Evolutionary conservation across 768 basidiomycete species (phyloP).

Genomic region (Infundibulicybe gibba): DNA sequence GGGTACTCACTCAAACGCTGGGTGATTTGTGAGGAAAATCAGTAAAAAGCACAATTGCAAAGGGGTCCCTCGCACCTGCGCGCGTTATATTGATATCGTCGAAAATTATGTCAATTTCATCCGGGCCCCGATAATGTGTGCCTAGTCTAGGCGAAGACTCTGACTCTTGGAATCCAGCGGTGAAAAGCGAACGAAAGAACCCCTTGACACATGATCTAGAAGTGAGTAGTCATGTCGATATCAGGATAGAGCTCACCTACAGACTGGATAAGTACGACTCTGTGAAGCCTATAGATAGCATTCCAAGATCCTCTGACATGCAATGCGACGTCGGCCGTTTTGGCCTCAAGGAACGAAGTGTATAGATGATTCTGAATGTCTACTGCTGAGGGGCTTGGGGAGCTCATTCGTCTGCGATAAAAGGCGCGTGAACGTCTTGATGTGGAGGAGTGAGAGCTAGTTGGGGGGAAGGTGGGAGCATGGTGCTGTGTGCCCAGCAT

Average conservation of each 20-base stretch:
- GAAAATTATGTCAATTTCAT: constrained; percentile 68
- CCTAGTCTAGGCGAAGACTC: constrained; percentile 46
- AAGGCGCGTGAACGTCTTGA: too few relatives aligned
- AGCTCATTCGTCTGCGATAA: constrained; percentile 22
- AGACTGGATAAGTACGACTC: constrained; percentile 85
- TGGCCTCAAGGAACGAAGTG: constrained; percentile 62
- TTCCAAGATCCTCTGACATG: constrained; percentile 62
- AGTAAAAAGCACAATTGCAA: constrained; percentile 8
- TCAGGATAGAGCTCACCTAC: constrained; percentile 35
- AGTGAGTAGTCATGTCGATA: constrained; percentile 1
- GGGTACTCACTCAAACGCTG: constrained; percentile 83
- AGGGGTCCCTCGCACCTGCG: constrained; percentile 48
- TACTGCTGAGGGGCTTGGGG: constrained; percentile 40
- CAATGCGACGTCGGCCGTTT: constrained; percentile 77
- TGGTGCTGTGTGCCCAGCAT: too few relatives aligned
- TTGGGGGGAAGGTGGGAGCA: background rate
- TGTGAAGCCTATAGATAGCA: constrained; percentile 77
- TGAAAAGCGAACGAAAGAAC: constrained; percentile 88
- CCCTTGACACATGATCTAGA: constrained; percentile 45
- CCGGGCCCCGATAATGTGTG: constrained; percentile 24
- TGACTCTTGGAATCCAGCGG: constrained; percentile 70
- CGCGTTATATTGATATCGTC: constrained; percentile 89
- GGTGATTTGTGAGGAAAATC: constrained; percentile 10
- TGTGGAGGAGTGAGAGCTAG: constrained; percentile 6
- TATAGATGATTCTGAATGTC: constrained; percentile 78